Percentiles rank a stretch among this genome's conserved stretches.
Evolutionary conservation across 306 rosid species (phyloP).

Genomic region (Sicyos edulis): DNA sequence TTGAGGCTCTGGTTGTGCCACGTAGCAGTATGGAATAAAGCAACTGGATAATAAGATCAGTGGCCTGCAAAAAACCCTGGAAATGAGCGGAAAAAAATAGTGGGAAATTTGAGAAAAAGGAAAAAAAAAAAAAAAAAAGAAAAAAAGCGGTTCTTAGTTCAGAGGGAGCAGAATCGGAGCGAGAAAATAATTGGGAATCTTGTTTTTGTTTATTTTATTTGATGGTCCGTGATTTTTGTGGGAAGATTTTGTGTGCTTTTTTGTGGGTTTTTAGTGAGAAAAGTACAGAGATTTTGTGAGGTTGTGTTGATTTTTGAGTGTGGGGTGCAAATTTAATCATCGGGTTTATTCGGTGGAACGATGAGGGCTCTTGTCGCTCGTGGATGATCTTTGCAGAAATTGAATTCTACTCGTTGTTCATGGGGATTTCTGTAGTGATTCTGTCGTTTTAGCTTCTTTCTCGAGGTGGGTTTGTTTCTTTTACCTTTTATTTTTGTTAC

Average conservation of each 20-base stretch:
- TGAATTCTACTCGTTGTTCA: slow-evolving; percentile 36
- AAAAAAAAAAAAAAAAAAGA: too few species aligned
- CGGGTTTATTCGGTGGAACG: slow-evolving; percentile 55
- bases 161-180: slow-evolving; percentile 3
- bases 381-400: slow-evolving; percentile 42
- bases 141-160: background rate
- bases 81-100: slow-evolving; percentile 18
- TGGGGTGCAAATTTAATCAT: slow-evolving; percentile 31
- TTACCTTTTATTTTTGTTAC: slow-evolving; percentile 16
- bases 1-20: slow-evolving; percentile 66
- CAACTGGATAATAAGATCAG: slow-evolving; percentile 41
- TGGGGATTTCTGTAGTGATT: slow-evolving; percentile 34
- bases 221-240: slow-evolving; percentile 28
- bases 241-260: slow-evolving; percentile 33
- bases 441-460: slow-evolving; percentile 15
- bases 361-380: slow-evolving; percentile 20
- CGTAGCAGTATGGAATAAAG: slow-evolving; percentile 51
- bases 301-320: slow-evolving; percentile 42
- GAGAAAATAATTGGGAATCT: slow-evolving; percentile 7
- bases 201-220: slow-evolving; percentile 6
- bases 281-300: slow-evolving; percentile 48
- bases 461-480: slow-evolving; percentile 17
- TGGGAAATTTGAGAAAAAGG: slow-evolving; percentile 7
- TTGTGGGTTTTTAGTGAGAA: slow-evolving; percentile 5
- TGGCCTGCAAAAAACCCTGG: slow-evolving; percentile 22